Percentiles rank a stretch among this genome's conserved stretches.
Evolutionary conservation across 305 asterid species (phyloP).

Genomic region (Rubia balearica): DNA sequence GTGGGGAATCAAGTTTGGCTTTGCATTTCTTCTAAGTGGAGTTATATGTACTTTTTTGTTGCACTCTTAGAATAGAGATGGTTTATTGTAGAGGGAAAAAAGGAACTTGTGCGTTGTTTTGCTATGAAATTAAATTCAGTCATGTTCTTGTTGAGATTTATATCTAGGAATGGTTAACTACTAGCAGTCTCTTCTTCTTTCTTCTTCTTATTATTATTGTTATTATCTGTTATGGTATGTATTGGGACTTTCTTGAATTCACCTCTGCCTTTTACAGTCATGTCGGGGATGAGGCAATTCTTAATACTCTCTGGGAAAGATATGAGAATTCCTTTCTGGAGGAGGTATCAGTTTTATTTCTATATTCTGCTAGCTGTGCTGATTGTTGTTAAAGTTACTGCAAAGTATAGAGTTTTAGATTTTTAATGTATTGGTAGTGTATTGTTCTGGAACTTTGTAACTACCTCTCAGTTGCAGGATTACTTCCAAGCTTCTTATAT

Average conservation of each 20-base stretch:
- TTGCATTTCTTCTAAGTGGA: background rate
- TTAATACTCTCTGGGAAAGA: slow-evolving; percentile 71
- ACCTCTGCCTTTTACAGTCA: slow-evolving; percentile 45
- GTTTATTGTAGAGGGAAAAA: background rate
- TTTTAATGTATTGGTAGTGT: background rate
- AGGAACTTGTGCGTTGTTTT: background rate
- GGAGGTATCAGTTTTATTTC: slow-evolving; percentile 39
- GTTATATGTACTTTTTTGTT: background rate
- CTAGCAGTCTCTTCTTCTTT: background rate
- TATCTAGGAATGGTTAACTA: background rate
- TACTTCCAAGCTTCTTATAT: background rate
- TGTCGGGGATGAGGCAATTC: slow-evolving; percentile 83
- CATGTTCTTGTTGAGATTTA: background rate
- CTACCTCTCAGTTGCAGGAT: background rate
- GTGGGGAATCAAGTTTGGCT: slow-evolving; percentile 2
- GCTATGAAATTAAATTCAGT: background rate
- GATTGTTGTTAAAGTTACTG: background rate
- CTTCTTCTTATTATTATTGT: background rate
- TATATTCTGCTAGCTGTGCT: background rate
- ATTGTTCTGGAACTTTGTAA: background rate
- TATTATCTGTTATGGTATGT: background rate
- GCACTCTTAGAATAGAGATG: background rate
- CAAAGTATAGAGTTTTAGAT: background rate
- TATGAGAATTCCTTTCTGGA: slow-evolving; percentile 44
- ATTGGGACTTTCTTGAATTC: slow-evolving; percentile 5